A percentile compares a stretch with the other conserved stretches of the same genome.
Evolutionary conservation across 1,284 basidiomycete genomes (phyloP).

Genomic region (Cerioporus squamosus): DNA sequence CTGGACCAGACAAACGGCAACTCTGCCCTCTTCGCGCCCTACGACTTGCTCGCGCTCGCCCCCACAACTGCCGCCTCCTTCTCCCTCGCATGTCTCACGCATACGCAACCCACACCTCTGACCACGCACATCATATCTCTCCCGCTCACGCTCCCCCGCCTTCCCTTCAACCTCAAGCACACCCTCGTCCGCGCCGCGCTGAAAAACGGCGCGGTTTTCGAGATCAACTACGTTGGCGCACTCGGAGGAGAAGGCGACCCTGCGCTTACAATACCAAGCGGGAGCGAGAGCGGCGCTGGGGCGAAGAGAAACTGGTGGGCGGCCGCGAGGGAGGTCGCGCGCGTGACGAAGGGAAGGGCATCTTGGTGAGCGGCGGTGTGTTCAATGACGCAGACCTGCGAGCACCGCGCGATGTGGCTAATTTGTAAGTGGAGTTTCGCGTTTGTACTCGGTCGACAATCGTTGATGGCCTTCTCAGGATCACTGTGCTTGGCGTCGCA

Average conservation of each 20-base stretch:
- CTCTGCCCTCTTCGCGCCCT: conserved; percentile 56
- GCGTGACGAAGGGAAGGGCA: conserved; percentile 76
- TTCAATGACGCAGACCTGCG: conserved; percentile 61
- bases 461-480: conserved; percentile 37
- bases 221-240: conserved; percentile 78
- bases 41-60: conserved; percentile 77
- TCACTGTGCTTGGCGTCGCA: conserved; percentile 66
- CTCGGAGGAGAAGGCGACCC: conserved; percentile 62
- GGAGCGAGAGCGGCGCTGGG: conserved; percentile 52
- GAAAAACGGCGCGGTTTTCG: conserved; percentile 84
- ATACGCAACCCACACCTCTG: conserved; percentile 77
- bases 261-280: conserved; percentile 47
- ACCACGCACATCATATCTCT: conserved; percentile 85
- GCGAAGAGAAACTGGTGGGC: conserved; percentile 86
- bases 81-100: conserved; percentile 79
- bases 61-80: conserved; percentile 77
- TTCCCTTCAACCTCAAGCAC: conserved; percentile 83
- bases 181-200: conserved; percentile 82
- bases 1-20: conserved; percentile 62
- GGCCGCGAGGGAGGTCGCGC: conserved; percentile 68
- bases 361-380: conserved; percentile 72
- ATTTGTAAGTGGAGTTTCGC: conserved; percentile 61
- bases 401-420: conserved; percentile 71
- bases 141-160: conserved; percentile 77
- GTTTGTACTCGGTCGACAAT: background rate